These are phyloP conservation scores for Benincasa hispida DNA, from an alignment of 306 rosid genomes.

Conservation along the genomic window DNA sequence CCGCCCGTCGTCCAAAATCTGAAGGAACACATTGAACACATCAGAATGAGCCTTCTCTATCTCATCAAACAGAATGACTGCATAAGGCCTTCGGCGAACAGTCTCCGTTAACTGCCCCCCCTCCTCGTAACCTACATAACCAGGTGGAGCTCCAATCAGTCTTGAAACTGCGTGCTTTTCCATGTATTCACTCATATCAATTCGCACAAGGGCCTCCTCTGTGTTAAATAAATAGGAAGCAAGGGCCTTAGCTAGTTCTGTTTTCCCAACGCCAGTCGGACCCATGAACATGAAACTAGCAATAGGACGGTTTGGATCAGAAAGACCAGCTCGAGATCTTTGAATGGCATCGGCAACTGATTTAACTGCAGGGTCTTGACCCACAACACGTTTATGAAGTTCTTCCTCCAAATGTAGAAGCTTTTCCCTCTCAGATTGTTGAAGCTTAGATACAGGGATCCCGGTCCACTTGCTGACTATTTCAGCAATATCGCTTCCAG, in stretches of 20 bases:
- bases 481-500: constrained; percentile 78
- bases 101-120: constrained; percentile 91
- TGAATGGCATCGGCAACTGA: constrained; percentile 93
- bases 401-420: constrained; percentile 79
- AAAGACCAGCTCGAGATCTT: constrained; percentile 94
- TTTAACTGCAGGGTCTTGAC: constrained; percentile 94
- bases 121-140: constrained; percentile 96
- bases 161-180: constrained; percentile 92
- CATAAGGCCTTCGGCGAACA: constrained; percentile 90
- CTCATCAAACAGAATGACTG: constrained; percentile 89
- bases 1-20: constrained; percentile 91
- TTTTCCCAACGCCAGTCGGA: constrained; percentile 96
- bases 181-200: constrained; percentile 99
- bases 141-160: constrained; percentile 96
- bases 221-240: constrained; percentile 91
- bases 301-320: constrained; percentile 92
- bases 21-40: constrained; percentile 91
- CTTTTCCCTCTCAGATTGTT: constrained; percentile 84
- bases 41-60: constrained; percentile 93
- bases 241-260: constrained; percentile 92
- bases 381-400: constrained; percentile 90
- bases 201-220: constrained; percentile 92
- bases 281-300: constrained; percentile 99
- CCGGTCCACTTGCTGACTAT: constrained; percentile 99
- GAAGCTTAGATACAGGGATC: constrained; percentile 91